Evolutionary conservation across 2,329 filamentous ascomycete genomes (phyloP).

Genomic region (Paecilomyces variotii): DNA sequence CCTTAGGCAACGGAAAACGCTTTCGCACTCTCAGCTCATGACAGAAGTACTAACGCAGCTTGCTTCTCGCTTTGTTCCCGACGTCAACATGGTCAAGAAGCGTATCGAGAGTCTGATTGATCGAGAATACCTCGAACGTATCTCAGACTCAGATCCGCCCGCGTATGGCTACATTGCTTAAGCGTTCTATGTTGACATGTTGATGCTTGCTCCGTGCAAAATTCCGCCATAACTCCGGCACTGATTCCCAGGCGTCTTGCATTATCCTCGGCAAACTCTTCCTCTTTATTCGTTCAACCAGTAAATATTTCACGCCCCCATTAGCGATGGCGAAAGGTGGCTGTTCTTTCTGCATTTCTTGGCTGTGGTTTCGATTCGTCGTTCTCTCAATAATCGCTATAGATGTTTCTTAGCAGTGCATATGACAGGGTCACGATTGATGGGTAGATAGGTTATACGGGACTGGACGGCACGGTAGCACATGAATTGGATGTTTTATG

Average conservation of each 20-base stretch:
- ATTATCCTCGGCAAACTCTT: neutral
- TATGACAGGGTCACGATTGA: neutral
- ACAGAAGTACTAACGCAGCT: constrained; percentile 44
- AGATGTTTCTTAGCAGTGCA: neutral
- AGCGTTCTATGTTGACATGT: neutral
- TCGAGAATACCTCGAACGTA: constrained; percentile 44
- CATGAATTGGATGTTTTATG: neutral
- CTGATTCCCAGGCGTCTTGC: neutral
- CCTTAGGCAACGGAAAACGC: constrained; percentile 39
- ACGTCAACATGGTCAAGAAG: constrained; percentile 46
- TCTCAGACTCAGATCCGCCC: constrained; percentile 33
- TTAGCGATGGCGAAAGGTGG: neutral
- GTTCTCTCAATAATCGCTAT: neutral
- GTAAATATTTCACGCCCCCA: neutral
- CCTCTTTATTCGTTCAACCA: neutral
- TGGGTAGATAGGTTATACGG: neutral
- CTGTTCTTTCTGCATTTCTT: neutral
- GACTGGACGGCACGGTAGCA: neutral
- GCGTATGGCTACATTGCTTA: constrained; percentile 40
- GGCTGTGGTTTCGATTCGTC: neutral
- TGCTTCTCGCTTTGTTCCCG: constrained; percentile 41
- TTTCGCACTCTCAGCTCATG: constrained; percentile 42
- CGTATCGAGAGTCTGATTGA: constrained; percentile 47
- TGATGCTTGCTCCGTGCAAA: neutral
- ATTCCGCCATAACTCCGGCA: neutral